Base-by-base conservation (phyloP, 495 filamentous ascomycete species). In the Neurospora sp. region DNA sequence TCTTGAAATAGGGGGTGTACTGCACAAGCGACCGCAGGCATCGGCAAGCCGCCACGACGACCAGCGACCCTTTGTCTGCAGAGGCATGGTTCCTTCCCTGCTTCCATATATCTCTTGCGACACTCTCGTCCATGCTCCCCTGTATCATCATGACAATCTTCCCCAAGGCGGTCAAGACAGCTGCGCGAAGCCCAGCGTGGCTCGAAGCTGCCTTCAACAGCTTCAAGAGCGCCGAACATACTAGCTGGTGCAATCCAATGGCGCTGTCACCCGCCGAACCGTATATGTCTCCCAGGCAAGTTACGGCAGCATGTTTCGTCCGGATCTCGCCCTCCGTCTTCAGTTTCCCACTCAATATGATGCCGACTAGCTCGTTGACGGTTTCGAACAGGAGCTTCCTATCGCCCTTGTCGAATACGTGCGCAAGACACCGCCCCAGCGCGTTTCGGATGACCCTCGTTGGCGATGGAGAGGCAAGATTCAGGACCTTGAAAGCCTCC, bases 41-140 rank as follows among this genome's bases (percentile, higher is more conserved):
- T 72, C 89, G 88, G 76, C 92, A 97, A 14, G 93, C 93, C 73
- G 89, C 89, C 14, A 91, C 87, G 79, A 98, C 91, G 35, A 93
- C 94, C 60, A 96, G 86, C 6, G 90, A 87, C 11, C 94, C 91
- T 80, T 95, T 98, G 79, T 98, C 96, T 54, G 86, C 85, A 1
- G 90, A 87, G 11, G 93, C 92, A 72, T 90, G 88, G 81, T 88
- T 92, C 66, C 96, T 88, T 35, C 92, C 91, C 77, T 93, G 92
- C 81, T 97, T 99, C 96, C 95, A 98, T 38, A 94, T 89, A 79
- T 98, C 95, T 76, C 93, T 89, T 12, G 91, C 92, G n/a, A 93
- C 87, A 72, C 82, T 85, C 80, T 99, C 96, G 76, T 99, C 96
- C 72, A 94, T 83, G 76, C 93, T 93, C 2, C 87, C 85, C 31